Base-by-base conservation (phyloP, 225 moss, liverwort and hornwort species). In the Takakia lepidozioides region DNA sequence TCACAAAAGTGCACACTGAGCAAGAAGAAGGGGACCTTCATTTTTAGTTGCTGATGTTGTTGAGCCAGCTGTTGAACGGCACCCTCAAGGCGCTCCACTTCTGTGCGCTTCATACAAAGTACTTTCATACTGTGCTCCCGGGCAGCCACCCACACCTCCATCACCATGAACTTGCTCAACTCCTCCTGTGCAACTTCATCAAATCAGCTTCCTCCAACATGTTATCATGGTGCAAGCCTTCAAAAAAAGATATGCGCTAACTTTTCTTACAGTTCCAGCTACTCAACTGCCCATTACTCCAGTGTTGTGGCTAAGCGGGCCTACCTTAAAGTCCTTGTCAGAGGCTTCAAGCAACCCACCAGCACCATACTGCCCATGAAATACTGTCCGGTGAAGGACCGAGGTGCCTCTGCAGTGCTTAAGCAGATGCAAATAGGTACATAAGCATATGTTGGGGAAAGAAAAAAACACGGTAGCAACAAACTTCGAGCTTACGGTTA, bases 291-390 rank as follows among this genome's bases (percentile, higher is more conserved):
- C n/a, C n/a, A n/a, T n/a, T n/a, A n/a, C n/a, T n/a, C n/a, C 32
- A 7, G 11, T 32, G 8, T 32, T 6, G 32, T 32, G 32, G 11
- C 11, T 32, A 46, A 46, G 8, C 15, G 6, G 25, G 19, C 63
- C 29, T 29, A 87, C 98, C 98, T 98, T 98, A 49, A 98, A 98
- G 51, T 91, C 91, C 65, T 83, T 98, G 70, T 98, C 98, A n/a
- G 91, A 87, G 15, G 98, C 91, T 56, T 98, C 98, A 49, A 98
- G 74, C 52, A 98, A 68, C 25, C 85, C 87, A 75, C 91, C 98
- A 52, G 87, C 78, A 46, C 87, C 98, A 76, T 91, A 76, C 39
- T 98, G 98, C 37, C 91, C 98, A 83, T 98, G 87, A 72, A 98
- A 98, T 35, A 82, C 87, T 51, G 87, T 70, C 52, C 87, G 81